Evolutionary conservation across 1,284 basidiomycete genomes (phyloP), one percentile per base, ranked within the genome.

Genomic region (Quambalaria eucalypti): DNA sequence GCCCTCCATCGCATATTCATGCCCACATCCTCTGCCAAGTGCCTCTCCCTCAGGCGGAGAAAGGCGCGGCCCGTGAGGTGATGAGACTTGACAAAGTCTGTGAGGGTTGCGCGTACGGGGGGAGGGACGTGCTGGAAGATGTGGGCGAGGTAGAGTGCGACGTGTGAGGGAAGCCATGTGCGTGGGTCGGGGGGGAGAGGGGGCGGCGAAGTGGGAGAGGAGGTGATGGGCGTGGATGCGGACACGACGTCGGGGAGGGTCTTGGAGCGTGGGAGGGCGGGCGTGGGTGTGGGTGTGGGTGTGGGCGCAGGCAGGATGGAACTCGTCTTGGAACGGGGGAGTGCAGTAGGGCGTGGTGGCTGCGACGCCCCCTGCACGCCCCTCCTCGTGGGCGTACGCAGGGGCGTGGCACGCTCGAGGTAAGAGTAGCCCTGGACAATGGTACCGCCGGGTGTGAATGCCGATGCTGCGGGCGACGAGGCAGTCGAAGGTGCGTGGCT

Each of bases 341-440:
- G 33, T 1, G 50, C 28, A 19, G 57, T 39, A n/a, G 56, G 48
- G 3, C 54, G 31, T n/a, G 55, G 39, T 1, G 48, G 25, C 2
- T 47, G 29, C n/a, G 23, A 23, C 3, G 46, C 25, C 30, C 25
- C 9, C 12, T 63, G 65, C 12, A 29, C 53, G 4, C 61, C 59
- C 16, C 68, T 62, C 10, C 69, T 36, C 12, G 67, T 62, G 10
- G 69, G 58, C 10, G 69, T 71, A 1, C 61, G 60, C 52, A 71
- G 65, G 48, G 65, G 62, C 19, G 66, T 57, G 39, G 62, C 61
- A 23, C 67, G 56, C 14, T 56, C 42, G 36, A 71, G 64, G 55
- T 71, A 71, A 4, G 67, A 69, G 54, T 68, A 71, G 48, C 67
- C 67, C 25, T 59, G 50, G n/a, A 62, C 60, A 23, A 69, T 61